Evolutionary conservation across 345 rosid genomes (phyloP).

Genomic region (Geranium rotundifolium): DNA sequence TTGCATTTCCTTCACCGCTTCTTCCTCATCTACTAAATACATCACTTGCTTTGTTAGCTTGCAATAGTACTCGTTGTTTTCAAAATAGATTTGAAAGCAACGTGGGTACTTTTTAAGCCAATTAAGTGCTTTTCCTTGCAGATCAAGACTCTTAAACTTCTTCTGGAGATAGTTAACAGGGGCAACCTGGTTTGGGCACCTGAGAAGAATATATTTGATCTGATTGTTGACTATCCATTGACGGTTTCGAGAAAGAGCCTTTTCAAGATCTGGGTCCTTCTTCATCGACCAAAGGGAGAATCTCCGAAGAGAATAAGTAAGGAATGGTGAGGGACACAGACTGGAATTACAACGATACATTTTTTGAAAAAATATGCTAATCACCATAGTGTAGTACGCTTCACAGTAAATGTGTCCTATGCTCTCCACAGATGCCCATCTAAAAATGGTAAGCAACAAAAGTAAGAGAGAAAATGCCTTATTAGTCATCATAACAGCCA

Average conservation of each 20-base stretch:
- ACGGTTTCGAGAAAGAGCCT: slow-evolving; percentile 69
- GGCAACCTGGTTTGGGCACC: slow-evolving; percentile 54
- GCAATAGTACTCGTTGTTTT: slow-evolving; percentile 56
- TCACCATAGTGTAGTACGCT: slow-evolving; percentile 1
- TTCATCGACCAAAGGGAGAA: slow-evolving; percentile 86
- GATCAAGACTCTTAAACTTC: slow-evolving; percentile 88
- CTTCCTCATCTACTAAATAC: slow-evolving; percentile 73
- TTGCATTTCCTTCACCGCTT: slow-evolving; percentile 49
- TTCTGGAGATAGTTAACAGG: slow-evolving; percentile 60
- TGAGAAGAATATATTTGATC: slow-evolving; percentile 66
- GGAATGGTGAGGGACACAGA: slow-evolving; percentile 8
- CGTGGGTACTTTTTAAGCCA: slow-evolving; percentile 92
- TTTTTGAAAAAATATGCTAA: background rate
- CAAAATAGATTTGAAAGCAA: slow-evolving; percentile 61
- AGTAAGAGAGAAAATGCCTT: too few relatives aligned
- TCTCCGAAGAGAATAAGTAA: slow-evolving; percentile 21
- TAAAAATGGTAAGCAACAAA: too few relatives aligned
- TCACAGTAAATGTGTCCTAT: too few relatives aligned
- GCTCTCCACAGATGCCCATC: too few relatives aligned
- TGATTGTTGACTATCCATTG: slow-evolving; percentile 87
- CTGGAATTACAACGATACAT: slow-evolving; percentile 4
- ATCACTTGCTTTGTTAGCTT: slow-evolving; percentile 60
- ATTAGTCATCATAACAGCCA: too few relatives aligned
- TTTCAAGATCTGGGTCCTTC: slow-evolving; percentile 82
- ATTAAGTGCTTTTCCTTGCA: slow-evolving; percentile 83